Evolutionary conservation across 495 filamentous ascomycete genomes (phyloP).

Genomic region (Lasiosphaeria hispida): DNA sequence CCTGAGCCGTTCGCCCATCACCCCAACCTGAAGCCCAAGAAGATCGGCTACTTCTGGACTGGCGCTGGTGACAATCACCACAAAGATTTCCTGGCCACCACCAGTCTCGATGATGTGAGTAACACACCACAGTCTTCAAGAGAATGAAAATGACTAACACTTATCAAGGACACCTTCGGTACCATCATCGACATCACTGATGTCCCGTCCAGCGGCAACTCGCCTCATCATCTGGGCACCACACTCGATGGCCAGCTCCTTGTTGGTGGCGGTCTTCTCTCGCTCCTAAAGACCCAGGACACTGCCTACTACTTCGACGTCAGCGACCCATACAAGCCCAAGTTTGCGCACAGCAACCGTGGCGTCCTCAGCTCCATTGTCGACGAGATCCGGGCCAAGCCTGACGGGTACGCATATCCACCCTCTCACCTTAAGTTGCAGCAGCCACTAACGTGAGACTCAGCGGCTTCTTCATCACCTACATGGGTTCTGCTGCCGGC

Average conservation of each 20-base stretch:
- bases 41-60: conserved; percentile 66
- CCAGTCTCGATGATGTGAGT: conserved; percentile 56
- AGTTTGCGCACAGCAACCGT: conserved; percentile 58
- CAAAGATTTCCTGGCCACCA: conserved; percentile 60
- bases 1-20: conserved; percentile 37
- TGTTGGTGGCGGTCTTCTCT: conserved; percentile 59
- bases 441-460: neutral
- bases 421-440: neutral
- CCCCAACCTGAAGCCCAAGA: conserved; percentile 61
- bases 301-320: conserved; percentile 64
- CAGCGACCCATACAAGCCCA: conserved; percentile 55
- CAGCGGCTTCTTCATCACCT: conserved; percentile 61
- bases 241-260: conserved; percentile 60
- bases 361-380: conserved; percentile 56
- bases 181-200: conserved; percentile 58
- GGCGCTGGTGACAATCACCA: conserved; percentile 59
- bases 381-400: conserved; percentile 63
- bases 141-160: conserved; percentile 7
- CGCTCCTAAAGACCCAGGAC: conserved; percentile 60
- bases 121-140: neutral
- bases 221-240: conserved; percentile 59
- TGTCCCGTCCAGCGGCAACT: conserved; percentile 59
- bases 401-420: conserved; percentile 46
- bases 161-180: conserved; percentile 54
- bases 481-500: conserved; percentile 49